A percentile compares a stretch with the other conserved stretches of the same genome.
Evolutionary conservation across 2,329 filamentous ascomycete genomes (phyloP).

Genomic region (Hypoxylon sp.): DNA sequence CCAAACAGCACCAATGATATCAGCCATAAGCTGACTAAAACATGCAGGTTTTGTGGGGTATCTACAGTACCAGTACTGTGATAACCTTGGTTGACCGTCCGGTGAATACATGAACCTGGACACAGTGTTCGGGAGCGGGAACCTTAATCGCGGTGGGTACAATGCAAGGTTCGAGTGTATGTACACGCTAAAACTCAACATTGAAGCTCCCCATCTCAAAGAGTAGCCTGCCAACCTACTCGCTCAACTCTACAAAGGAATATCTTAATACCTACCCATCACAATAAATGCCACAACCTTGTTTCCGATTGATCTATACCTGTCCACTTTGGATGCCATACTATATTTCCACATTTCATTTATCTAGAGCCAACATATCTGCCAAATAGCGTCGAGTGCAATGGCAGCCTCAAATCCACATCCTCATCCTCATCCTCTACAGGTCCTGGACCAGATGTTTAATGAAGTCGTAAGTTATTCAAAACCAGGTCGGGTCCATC

Average conservation of each 20-base stretch:
- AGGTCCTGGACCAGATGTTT: conserved; percentile 67
- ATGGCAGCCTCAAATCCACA: conserved; percentile 53
- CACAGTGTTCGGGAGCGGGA: conserved; percentile 18
- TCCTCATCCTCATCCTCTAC: conserved; percentile 57
- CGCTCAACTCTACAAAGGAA: background rate
- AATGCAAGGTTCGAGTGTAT: conserved; percentile 12
- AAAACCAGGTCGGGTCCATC: background rate
- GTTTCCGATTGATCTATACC: background rate
- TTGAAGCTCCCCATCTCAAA: background rate
- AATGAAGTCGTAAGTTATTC: conserved; percentile 66
- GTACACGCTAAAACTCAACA: background rate
- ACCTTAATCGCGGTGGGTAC: conserved; percentile 28
- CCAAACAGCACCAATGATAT: background rate
- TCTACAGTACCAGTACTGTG: background rate
- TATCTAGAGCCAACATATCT: conserved; percentile 41
- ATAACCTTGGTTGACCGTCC: background rate
- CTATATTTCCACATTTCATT: background rate
- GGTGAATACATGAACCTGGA: background rate
- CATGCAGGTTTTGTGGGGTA: conserved; percentile 1
- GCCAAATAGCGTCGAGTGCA: conserved; percentile 40
- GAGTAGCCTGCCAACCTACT: background rate
- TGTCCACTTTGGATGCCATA: background rate
- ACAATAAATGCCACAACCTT: background rate
- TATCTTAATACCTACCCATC: background rate
- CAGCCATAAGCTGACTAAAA: background rate